Evolutionary conservation across 2,329 filamentous ascomycete species (phyloP), one percentile per base, ranked within the genome.

Genomic region (Mycosphaerella arachidis): DNA sequence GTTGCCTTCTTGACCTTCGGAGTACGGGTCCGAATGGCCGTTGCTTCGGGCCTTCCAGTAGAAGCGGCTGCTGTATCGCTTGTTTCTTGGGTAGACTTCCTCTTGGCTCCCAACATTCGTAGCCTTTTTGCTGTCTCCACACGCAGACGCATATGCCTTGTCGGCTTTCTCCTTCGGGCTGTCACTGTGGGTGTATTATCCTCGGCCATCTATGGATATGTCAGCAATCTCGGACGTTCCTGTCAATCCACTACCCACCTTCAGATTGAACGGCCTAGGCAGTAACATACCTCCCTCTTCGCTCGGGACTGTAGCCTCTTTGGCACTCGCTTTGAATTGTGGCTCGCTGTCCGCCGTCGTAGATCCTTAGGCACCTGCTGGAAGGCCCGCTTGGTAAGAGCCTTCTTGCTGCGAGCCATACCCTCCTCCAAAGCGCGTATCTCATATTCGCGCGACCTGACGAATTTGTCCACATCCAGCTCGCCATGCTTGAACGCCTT

Each of bases 321-420:
- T 2, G 94, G 94, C 16, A 99, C 88, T 63, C 89, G 85, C 76
- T 93, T 96, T 37, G 90, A 89, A 82, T 99, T 97, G 76, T 99
- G 94, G 73, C 92, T 96, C 20, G 93, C 94, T 0, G 93, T 96
- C 68, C 94, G 83, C 65, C 94, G 82, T 66, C 94, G 82, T 82
- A 99, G 78, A 53, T 88, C 86, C 66, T 91, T 85, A 1, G 94
- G 94, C 5, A 99, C 89, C 67, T 91, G 85, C 74, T 99, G 94
- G 71, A 97, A 97, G 13, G 93, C 92, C 55, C 93, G 84, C 59
- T 85, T 86, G 48, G 84, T 80, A 61, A 85, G 69, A 1, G 77
- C 79, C 64, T 80, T 79, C 73, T 89, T 92, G 51, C 90, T 88
- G 37, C 84, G 86, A 57, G 83, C 82, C 83, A 97, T 94, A 61